A percentile compares a stretch with the other conserved stretches of the same genome.
Evolutionary conservation across 2,329 filamentous ascomycete genomes (phyloP).

Genomic region (Phoma sp.): DNA sequence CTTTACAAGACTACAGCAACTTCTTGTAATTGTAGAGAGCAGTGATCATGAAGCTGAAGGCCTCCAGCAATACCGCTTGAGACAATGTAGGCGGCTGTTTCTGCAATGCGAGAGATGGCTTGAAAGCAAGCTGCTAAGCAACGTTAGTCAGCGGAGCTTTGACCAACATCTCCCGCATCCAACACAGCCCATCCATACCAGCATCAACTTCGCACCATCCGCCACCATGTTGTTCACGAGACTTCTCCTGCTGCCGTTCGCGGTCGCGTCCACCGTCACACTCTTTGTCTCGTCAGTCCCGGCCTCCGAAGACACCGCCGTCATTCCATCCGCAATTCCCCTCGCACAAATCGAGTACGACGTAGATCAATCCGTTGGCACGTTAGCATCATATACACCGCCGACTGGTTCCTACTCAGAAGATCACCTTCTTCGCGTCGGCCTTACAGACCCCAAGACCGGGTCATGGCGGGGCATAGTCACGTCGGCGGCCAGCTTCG

Average conservation of each 20-base stretch:
- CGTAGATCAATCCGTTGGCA: slow-evolving; percentile 44
- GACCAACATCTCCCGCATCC: slow-evolving; percentile 3
- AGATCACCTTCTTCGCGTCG: slow-evolving; percentile 53
- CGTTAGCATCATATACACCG: slow-evolving; percentile 45
- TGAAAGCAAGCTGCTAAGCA: background rate
- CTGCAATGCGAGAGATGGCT: no score
- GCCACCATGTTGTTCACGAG: slow-evolving; percentile 47
- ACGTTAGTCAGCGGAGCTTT: slow-evolving; percentile 17
- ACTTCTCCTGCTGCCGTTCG: slow-evolving; percentile 46
- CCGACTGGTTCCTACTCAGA: slow-evolving; percentile 42
- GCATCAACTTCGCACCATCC: slow-evolving; percentile 4
- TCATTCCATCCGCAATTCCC: slow-evolving; percentile 46
- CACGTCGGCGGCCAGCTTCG: slow-evolving; percentile 53
- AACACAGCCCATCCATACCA: background rate
- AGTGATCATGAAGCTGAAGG: no score
- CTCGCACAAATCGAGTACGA: slow-evolving; percentile 55
- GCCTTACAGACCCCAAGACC: slow-evolving; percentile 49
- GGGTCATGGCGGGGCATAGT: slow-evolving; percentile 54
- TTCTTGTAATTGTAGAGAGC: no score
- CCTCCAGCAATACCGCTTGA: no score
- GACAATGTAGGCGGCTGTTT: no score
- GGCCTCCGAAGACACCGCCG: slow-evolving; percentile 74
- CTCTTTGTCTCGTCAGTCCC: slow-evolving; percentile 75
- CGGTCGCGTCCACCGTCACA: slow-evolving; percentile 48
- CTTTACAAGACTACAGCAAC: no score